These are phyloP conservation scores for Sclerotinia subarctica DNA, from an alignment of 2,329 filamentous ascomycete species.

Conservation along the genomic window DNA sequence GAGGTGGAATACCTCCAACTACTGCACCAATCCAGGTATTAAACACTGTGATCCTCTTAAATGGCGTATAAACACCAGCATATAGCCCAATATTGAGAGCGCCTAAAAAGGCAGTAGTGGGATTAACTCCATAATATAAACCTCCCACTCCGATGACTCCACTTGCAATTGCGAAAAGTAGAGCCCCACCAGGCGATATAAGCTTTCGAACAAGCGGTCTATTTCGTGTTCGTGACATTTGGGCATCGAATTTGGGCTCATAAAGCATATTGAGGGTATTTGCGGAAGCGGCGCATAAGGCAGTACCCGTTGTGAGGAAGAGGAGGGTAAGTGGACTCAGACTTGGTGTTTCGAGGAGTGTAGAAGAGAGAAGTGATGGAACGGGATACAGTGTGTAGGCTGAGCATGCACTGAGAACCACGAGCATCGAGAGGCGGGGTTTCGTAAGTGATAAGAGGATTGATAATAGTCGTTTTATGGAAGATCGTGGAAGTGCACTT, in stretches of 20 bases:
- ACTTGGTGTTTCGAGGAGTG: conserved; percentile 65
- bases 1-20: conserved; percentile 86
- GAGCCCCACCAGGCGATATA: conserved; percentile 66
- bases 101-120: conserved; percentile 84
- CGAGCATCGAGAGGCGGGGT: conserved; percentile 84
- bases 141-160: conserved; percentile 66
- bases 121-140: conserved; percentile 88
- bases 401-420: conserved; percentile 86
- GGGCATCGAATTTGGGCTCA: conserved; percentile 83
- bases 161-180: conserved; percentile 74
- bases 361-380: conserved; percentile 74
- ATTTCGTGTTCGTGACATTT: conserved; percentile 92
- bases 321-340: conserved; percentile 86
- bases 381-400: conserved; percentile 93
- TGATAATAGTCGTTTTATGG: conserved; percentile 65
- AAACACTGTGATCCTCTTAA: conserved; percentile 80
- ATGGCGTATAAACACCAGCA: conserved; percentile 85
- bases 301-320: conserved; percentile 86
- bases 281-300: conserved; percentile 83
- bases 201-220: conserved; percentile 82
- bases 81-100: conserved; percentile 84
- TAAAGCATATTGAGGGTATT: conserved; percentile 98
- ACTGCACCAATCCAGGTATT: conserved; percentile 96
- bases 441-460: conserved; percentile 92
- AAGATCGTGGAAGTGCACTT: conserved; percentile 50